A percentile compares a stretch with the other conserved stretches of the same genome.
These are phyloP conservation scores for Metschnikowia bowlesiae DNA, from an alignment of 805 yeast genomes.

Conservation along the genomic window DNA sequence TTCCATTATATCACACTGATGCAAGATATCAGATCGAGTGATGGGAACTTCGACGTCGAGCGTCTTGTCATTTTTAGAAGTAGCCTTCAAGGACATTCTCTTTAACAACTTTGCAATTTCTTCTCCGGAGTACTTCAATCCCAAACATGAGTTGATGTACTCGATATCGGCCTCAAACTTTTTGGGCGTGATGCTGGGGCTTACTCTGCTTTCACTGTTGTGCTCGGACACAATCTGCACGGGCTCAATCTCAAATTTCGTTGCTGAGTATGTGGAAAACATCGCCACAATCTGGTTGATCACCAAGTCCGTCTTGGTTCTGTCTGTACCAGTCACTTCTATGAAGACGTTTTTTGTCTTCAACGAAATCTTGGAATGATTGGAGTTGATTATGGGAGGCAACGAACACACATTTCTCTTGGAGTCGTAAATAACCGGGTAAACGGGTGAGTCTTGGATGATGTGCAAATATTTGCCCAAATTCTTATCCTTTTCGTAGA, in stretches of 20 bases:
- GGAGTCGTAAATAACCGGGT: slow-evolving; percentile 83
- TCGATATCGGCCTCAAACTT: slow-evolving; percentile 66
- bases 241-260: slow-evolving; percentile 85
- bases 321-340: slow-evolving; percentile 94
- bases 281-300: slow-evolving; percentile 89
- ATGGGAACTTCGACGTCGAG: slow-evolving; percentile 76
- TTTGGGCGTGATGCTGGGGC: slow-evolving; percentile 72
- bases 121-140: slow-evolving; percentile 65
- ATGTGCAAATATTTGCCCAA: slow-evolving; percentile 85
- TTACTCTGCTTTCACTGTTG: slow-evolving; percentile 66
- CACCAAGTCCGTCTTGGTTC: slow-evolving; percentile 89
- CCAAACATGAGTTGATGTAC: slow-evolving; percentile 90
- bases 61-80: slow-evolving; percentile 44
- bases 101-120: slow-evolving; percentile 65
- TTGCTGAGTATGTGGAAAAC: slow-evolving; percentile 85
- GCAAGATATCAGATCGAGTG: slow-evolving; percentile 93
- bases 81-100: slow-evolving; percentile 77
- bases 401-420: slow-evolving; percentile 76
- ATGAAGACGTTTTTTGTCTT: slow-evolving; percentile 85
- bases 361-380: slow-evolving; percentile 80
- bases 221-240: slow-evolving; percentile 80
- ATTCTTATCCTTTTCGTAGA: slow-evolving; percentile 87
- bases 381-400: slow-evolving; percentile 96
- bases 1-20: slow-evolving; percentile 97
- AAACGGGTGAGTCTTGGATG: slow-evolving; percentile 81